A percentile compares a stretch with the other conserved stretches of the same genome.
These are phyloP conservation scores for Paraconiothyrium brasiliense DNA, from an alignment of 2,329 filamentous ascomycete genomes.

Conservation along the genomic window DNA sequence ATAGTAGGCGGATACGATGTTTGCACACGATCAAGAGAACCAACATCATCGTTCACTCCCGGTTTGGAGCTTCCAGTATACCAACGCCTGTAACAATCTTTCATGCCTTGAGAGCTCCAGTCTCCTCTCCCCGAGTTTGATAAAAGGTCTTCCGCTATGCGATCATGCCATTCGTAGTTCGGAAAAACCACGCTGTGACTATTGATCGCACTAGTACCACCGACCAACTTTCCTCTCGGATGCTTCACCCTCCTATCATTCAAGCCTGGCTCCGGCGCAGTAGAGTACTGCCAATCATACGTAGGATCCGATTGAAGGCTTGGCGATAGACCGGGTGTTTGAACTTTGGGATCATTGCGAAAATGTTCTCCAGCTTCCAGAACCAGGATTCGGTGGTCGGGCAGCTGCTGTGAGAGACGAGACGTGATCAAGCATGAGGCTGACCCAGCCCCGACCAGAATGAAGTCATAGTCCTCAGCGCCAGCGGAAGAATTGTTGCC, in stretches of 20 bases:
- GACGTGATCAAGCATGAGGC: constrained; percentile 30
- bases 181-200: constrained; percentile 32
- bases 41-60: constrained; percentile 6
- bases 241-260: constrained; percentile 26
- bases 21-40: constrained; percentile 20
- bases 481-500: neutral
- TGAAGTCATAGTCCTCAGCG: constrained; percentile 24
- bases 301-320: constrained; percentile 21
- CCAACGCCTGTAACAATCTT: constrained; percentile 27
- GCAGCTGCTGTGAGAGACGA: constrained; percentile 28
- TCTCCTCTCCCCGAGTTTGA: constrained; percentile 16
- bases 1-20: constrained; percentile 24
- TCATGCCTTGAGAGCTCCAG: constrained; percentile 19
- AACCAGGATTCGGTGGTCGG: constrained; percentile 23
- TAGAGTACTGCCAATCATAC: constrained; percentile 26
- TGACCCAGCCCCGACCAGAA: constrained; percentile 29
- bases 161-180: constrained; percentile 31
- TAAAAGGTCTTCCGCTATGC: constrained; percentile 25
- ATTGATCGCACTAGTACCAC: constrained; percentile 33
- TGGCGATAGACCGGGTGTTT: constrained; percentile 22
- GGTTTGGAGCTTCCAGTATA: constrained; percentile 16
- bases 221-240: constrained; percentile 30
- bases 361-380: constrained; percentile 30
- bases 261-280: constrained; percentile 25
- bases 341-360: constrained; percentile 27